Base-by-base conservation (phyloP, 495 filamentous ascomycete genomes). In the Aspergillus nanangensis region DNA sequence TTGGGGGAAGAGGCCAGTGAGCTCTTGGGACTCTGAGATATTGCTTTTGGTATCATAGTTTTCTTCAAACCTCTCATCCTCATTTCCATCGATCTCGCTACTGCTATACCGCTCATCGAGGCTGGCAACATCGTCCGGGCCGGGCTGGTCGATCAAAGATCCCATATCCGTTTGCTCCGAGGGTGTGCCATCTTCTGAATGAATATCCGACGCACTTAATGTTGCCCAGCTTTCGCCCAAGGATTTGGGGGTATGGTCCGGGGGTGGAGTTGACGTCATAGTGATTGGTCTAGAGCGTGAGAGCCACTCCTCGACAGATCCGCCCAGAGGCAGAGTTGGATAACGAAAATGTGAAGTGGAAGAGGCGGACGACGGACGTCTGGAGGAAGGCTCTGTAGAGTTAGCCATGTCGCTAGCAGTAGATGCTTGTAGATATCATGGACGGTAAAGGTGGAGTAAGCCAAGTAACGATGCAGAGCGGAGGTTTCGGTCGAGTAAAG, bases 201-300 rank as follows among this genome's bases (percentile, higher is more conserved):
- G 65, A 17, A 64, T 48, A 48, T 75, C 70, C 10, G 70, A 73
- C 3, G 61, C 62, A 44, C 71, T 75, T 38, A 75, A 52, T 3
- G 65, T 71, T 4, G 71, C 69, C 71, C 71, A 75, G 54, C 71
- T 75, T 27, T 74, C 71, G 46, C 70, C 69, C 42, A 75, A 48
- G 15, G 67, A 56, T 21, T 56, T 69, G 22, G 54, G 24, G 5
- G 52, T 38, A 25, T 57, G 52, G 3, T 66, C 61, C 3, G 44
- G 19, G 18, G 41, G 36, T 15, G 38, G 46, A 34, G 59, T 61
- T 60, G 64, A 67, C 57, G 64, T 63, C 65, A 73, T 72, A 45
- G 51, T 65, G 54, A 65, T 62, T 5, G 66, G 69, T 41, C 67
- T 62, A 37, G 71, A 75, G 40, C 57, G 70, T 39, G 70, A 74